These are phyloP conservation scores for Betula pendula DNA, from an alignment of 306 rosid genomes.

Conservation along the genomic window DNA sequence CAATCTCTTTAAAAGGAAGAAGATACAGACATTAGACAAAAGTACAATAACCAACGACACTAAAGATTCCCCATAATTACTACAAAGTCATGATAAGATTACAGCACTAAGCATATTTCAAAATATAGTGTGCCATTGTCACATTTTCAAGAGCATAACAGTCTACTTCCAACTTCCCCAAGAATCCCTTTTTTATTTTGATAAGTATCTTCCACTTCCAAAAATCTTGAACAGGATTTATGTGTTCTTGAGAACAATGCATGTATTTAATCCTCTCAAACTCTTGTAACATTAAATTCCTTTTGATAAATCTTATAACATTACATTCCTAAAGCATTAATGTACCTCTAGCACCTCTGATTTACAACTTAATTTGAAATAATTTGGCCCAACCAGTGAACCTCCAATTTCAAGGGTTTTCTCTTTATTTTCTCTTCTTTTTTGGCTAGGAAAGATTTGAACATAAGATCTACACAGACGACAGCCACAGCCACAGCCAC, in stretches of 20 bases:
- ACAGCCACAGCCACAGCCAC: too few species aligned
- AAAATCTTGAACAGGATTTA: background rate
- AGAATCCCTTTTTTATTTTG: too few species aligned
- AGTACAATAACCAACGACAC: background rate
- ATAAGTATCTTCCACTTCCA: background rate
- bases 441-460: background rate
- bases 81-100: background rate
- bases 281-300: background rate
- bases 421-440: background rate
- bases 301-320: background rate
- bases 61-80: background rate
- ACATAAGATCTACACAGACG: background rate
- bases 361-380: background rate
- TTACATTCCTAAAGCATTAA: background rate
- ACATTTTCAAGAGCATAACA: slow-evolving; percentile 1
- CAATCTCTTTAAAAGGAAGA: background rate
- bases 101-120: background rate
- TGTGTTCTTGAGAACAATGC: background rate
- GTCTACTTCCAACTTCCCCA: background rate
- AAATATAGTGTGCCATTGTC: background rate
- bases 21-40: background rate
- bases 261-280: background rate
- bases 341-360: background rate
- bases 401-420: background rate
- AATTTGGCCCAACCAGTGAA: background rate